Evolutionary conservation across 805 yeast genomes (phyloP), one percentile per base, ranked within the genome.

Genomic region (Candida cerambycidarum): DNA sequence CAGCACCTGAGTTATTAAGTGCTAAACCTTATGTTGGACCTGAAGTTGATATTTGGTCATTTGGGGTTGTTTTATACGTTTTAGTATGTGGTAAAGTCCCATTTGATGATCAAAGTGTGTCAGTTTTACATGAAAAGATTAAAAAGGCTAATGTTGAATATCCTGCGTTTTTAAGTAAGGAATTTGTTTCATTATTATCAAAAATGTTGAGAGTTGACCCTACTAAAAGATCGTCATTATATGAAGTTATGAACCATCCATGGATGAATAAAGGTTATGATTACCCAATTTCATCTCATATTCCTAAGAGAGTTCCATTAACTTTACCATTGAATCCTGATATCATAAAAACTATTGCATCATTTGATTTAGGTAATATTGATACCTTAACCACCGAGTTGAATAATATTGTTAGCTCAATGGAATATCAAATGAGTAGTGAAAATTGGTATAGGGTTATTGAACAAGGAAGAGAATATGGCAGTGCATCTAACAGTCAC

Each of bases 11-110:
- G 63, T 73, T 93, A 52, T 71, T 93, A 41, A 85, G 87, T 45
- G 99, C 98, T 1, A 82, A 81, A 52, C 97, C 97, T 1, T 93
- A 93, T 57, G 73, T 78, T 28, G 99, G 99, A 0, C 99, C 99
- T 1, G 99, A 93, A 62, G 97, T 93, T 37, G 99, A 93, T 62
- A 83, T 93, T 14, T 93, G 99, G 99, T 88, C 97, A 2, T 92
- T 90, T 71, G 99, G 99, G 50, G 96, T 93, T 24, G 98, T 93
- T 0, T 67, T 93, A 39, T 93, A 89, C 58, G 99, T 93, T 6
- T 72, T 93, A 47, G 97, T 93, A 2, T 90, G 97, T 62, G 99
- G 99, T 42, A 90, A 89, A 61, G 98, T 93, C 11, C 99, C 99
- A 7, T 93, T 93, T 62, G 99, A 93, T 62, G 98, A 93, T 59